These are phyloP conservation scores for Trifolium subterraneum DNA, from an alignment of 306 rosid genomes.

Conservation along the genomic window DNA sequence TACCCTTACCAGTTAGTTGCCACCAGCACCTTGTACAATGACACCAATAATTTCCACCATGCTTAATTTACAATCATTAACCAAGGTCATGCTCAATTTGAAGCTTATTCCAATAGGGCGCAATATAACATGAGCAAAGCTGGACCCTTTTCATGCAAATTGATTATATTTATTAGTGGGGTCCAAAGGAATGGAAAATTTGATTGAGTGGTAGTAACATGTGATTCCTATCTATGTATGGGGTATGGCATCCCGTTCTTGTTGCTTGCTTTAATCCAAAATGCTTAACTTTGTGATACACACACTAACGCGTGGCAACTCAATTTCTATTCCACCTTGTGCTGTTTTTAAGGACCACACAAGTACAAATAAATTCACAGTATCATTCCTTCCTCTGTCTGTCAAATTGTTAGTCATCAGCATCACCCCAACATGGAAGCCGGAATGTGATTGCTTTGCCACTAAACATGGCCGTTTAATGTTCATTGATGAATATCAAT, in stretches of 20 bases:
- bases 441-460: conserved; percentile 4
- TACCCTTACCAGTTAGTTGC: too few relatives aligned
- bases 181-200: background rate
- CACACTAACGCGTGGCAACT: conserved; percentile 45
- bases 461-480: background rate
- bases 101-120: conserved; percentile 1
- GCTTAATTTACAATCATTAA: background rate
- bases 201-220: conserved; percentile 45
- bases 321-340: conserved; percentile 16
- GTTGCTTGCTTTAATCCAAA: conserved; percentile 37
- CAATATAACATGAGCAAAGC: background rate
- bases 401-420: conserved; percentile 4
- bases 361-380: conserved; percentile 6
- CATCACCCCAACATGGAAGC: conserved; percentile 6
- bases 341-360: conserved; percentile 52
- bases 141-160: background rate
- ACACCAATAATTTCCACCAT: background rate
- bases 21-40: background rate
- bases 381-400: conserved; percentile 28
- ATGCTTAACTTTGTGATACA: conserved; percentile 48
- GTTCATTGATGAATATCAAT: background rate
- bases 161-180: background rate
- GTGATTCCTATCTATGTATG: conserved; percentile 57
- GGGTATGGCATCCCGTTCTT: conserved; percentile 61
- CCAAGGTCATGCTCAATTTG: background rate